Base-by-base conservation (phyloP, 75 land plant species). In the Pinus taeda region DNA sequence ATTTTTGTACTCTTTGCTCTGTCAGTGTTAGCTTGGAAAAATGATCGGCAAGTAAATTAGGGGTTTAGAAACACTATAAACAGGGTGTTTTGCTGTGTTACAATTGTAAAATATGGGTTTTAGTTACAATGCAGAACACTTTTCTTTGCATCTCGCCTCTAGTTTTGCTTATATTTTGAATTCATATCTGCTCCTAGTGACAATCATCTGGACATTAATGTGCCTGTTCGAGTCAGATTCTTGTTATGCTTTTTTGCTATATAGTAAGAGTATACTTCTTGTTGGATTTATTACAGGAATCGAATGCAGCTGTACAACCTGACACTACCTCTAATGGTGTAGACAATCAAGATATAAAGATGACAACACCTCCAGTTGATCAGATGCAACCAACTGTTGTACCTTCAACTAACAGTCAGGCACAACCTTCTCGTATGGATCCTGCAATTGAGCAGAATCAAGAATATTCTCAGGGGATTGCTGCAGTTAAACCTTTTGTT, bases 381-480 rank as follows among this genome's bases (percentile, higher is more conserved):
- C 77, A 65, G 37, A 29, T 22, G 21, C 72, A 20, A 18, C 74
- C 79, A 39, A 64, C 33, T 58, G 18, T 74, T 20, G 24, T 18
- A 15, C 77, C 77, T 79, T 26, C 61, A 3, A 15, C 49, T 57
- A 21, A 22, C 26, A 59, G 39, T 24, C 45, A 37, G 18, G 57
- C 39, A n/a, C 75, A 26, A 39, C 29, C 55, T 22, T 42, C 80
- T 58, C 36, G 18, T 60, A 56, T n/a, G 15, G 79, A 78, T 33
- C 4, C 77, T 74, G 26, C 75, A 74, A 37, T 22, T 13, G 60
- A 73, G 15, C 77, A 58, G 4, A 60, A 53, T 21, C 77, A 74
- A 56, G 80, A 74, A 36, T 29, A 21, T 74, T 12, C 77, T 24
- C 77, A 29, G 21, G 76, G 75, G 26, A 61, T 58, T 42, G 42